Conservation (phyloP, 2,329 filamentous ascomycete genomes). For the Talaromyces pinophilus region DNA sequence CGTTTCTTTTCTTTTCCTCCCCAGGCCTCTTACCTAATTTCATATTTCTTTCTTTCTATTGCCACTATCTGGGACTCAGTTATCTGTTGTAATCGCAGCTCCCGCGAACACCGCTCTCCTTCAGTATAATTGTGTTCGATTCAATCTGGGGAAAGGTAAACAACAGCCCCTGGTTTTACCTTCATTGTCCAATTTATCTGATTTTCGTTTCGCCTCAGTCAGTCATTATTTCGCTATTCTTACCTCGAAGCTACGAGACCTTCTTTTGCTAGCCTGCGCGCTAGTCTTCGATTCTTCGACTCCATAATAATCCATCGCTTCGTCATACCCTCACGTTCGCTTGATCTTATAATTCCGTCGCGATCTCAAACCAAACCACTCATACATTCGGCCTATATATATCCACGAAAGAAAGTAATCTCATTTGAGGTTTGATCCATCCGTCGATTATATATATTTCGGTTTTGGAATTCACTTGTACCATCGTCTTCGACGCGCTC, state of each 20-base stretch:
- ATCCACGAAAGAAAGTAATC: neutral
- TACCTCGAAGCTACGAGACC: constrained; percentile 8
- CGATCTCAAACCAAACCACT: constrained; percentile 3
- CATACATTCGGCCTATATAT: neutral
- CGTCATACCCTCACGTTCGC: constrained; percentile 9
- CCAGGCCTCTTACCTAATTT: constrained; percentile 18
- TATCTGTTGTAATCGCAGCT: constrained; percentile 16
- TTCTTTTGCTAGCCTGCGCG: constrained; percentile 9
- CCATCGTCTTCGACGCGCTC: neutral
- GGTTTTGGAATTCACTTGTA: neutral
- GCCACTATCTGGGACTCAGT: neutral
- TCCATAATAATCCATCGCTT: constrained; percentile 13
- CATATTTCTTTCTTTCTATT: constrained; percentile 16
- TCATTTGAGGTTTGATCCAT: neutral
- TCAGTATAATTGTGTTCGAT: constrained; percentile 22
- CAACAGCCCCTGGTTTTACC: neutral
- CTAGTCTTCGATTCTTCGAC: constrained; percentile 15
- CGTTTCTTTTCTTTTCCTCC: constrained; percentile 26
- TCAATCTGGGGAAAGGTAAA: constrained; percentile 16
- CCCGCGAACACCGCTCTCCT: constrained; percentile 23
- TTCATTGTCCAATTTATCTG: neutral
- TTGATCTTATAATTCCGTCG: constrained; percentile 1
- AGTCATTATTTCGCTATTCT: constrained; percentile 8
- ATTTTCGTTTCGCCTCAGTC: constrained; percentile 2
- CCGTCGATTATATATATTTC: constrained; percentile 1